Evolutionary conservation across 2,329 filamentous ascomycete species (phyloP).

Genomic region (Cladophialophora chaetospira): DNA sequence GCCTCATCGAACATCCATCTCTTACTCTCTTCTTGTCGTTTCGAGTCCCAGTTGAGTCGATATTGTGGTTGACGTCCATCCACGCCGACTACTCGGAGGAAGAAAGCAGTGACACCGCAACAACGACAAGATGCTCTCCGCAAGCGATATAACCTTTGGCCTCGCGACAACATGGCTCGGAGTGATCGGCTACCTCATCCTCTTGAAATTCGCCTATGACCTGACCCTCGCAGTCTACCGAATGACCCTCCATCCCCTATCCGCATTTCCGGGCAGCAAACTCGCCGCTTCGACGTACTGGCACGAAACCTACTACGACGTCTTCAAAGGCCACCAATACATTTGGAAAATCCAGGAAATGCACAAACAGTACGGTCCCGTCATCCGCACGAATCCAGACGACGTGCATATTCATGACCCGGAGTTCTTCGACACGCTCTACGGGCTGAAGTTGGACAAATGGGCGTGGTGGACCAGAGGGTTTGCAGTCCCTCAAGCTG

Average conservation of each 20-base stretch:
- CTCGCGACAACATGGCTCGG: constrained; percentile 19
- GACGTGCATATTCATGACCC: constrained; percentile 31
- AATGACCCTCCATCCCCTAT: constrained; percentile 37
- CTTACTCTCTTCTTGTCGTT: no score
- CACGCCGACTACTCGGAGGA: no score
- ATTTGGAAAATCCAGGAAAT: constrained; percentile 38
- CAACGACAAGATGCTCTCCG: background rate
- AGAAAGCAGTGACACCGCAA: no score
- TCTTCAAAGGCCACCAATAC: constrained; percentile 35
- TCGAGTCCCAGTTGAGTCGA: no score
- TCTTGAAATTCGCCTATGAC: constrained; percentile 15
- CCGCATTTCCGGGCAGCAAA: constrained; percentile 38
- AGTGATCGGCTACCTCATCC: constrained; percentile 16
- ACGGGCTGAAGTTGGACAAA: constrained; percentile 30
- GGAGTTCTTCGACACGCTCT: constrained; percentile 28
- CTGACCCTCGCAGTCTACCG: constrained; percentile 22
- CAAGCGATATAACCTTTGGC: constrained; percentile 15
- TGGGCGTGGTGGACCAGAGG: constrained; percentile 24
- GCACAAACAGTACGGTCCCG: constrained; percentile 41
- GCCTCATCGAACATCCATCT: no score
- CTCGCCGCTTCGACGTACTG: constrained; percentile 38
- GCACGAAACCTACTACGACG: constrained; percentile 41
- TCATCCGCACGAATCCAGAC: constrained; percentile 30
- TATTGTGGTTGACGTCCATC: no score
- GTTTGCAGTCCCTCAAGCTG: constrained; percentile 22